Base-by-base conservation (phyloP, 805 yeast species). In the Spencermartinsiella europaea region DNA sequence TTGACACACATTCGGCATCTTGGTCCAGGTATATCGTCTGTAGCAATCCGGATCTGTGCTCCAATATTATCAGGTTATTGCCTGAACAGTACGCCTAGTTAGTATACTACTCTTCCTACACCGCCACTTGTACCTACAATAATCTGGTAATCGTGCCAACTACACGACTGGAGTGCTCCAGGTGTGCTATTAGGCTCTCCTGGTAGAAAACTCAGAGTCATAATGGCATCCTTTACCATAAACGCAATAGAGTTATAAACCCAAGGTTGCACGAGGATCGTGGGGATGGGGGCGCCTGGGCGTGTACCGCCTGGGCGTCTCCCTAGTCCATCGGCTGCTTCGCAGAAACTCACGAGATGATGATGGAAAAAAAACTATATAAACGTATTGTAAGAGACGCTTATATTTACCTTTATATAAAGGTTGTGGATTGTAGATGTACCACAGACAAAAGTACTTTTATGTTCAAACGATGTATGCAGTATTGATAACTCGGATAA, bases 41-140 rank as follows among this genome's bases (percentile, higher is more conserved):
- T 15, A 89, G 65, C 50, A 83, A 67, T 20, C 67, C 64, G 48
- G 73, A 68, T 40, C 73, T 69, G 49, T 76, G 73, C 5, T 83
- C 71, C 2, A 81, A 61, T 3, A 85, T 74, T 28, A 91, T 84
- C 54, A 91, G 70, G 61, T 87, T 88, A 66, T 88, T 88, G 0
- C 96, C 97, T 1, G 96, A 86, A 48, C 89, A 85, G 62, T 91
- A 91, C 1, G 80, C 80, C 66, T 66, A 14, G 7, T 21, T 25
- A 38, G 25, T 20, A n/a, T 25, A 22, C 37, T 5, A 22, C 34
- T 21, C 27, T 17, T 20, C 15, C 20, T 35, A 10, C 14, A 21
- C 15, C 4, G 4, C 17, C 19, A 16, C 37, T 16, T 15, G n/a
- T 12, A 53, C 67, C 16, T 49, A 67, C 69, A 28, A 85, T 66